These are phyloP conservation scores for Trifolium fragiferum DNA, from an alignment of 306 rosid species.

Conservation along the genomic window DNA sequence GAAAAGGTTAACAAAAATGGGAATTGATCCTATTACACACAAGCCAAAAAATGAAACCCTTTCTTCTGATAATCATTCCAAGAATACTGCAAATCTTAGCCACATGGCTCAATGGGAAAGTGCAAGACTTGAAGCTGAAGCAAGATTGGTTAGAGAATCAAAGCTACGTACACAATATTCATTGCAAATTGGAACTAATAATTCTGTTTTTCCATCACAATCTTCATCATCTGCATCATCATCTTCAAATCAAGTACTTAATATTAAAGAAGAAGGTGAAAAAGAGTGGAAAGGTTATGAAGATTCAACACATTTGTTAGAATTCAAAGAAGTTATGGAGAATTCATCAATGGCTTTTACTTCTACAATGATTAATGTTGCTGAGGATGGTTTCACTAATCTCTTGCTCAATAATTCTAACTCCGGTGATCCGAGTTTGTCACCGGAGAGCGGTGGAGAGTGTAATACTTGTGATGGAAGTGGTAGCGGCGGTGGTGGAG, in stretches of 20 bases:
- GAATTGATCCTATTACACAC: conserved; percentile 91
- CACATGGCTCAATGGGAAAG: conserved; percentile 99
- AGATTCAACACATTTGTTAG: conserved; percentile 39
- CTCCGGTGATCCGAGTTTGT: conserved; percentile 56
- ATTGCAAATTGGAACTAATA: conserved; percentile 39
- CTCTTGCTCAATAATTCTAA: conserved; percentile 65
- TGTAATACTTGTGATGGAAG: conserved; percentile 50
- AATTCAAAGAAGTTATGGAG: conserved; percentile 53
- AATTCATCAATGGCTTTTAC: conserved; percentile 47
- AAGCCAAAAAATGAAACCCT: conserved; percentile 80
- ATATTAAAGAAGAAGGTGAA: conserved; percentile 47
- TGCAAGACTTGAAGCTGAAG: conserved; percentile 97
- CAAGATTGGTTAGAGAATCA: conserved; percentile 84
- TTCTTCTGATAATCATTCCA: conserved; percentile 62
- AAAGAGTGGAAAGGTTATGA: conserved; percentile 61
- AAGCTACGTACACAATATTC: conserved; percentile 59
- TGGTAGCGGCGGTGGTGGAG: neutral
- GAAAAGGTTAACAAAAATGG: conserved; percentile 85
- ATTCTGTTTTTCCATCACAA: conserved; percentile 21
- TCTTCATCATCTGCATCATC: conserved; percentile 46
- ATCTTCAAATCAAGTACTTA: conserved; percentile 9
- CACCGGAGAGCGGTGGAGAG: conserved; percentile 54
- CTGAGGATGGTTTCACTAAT: conserved; percentile 76
- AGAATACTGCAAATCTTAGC: conserved; percentile 76
- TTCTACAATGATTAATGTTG: conserved; percentile 46